A percentile compares a stretch with the other conserved stretches of the same genome.
Evolutionary conservation across 352 stramenopile genomes (phyloP).

Genomic region (Phytophthora cajani): DNA sequence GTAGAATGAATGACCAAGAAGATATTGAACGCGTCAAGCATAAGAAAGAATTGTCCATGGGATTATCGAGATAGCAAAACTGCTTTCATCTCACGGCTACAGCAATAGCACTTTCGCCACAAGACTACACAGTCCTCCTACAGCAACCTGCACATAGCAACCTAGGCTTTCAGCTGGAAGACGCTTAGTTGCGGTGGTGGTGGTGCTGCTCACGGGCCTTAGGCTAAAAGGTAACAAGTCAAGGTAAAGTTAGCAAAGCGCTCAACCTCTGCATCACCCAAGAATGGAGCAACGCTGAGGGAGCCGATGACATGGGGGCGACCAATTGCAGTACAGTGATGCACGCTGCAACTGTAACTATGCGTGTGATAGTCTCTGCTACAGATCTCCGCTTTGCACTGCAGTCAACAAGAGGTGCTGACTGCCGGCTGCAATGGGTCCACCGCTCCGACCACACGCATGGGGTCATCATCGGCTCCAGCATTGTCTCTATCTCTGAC

Average conservation of each 20-base stretch:
- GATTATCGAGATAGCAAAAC: conserved; percentile 45
- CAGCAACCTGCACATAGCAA: conserved; percentile 24
- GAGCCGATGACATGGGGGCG: conserved; percentile 51
- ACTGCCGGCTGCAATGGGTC: conserved; percentile 58
- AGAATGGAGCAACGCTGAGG: conserved; percentile 37
- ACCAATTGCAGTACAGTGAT: conserved; percentile 12
- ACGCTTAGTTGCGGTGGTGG: conserved; percentile 82
- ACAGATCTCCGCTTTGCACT: conserved; percentile 17
- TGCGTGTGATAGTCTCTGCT: conserved; percentile 12
- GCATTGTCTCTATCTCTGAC: conserved; percentile 58
- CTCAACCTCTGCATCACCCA: conserved; percentile 52
- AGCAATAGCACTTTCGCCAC: conserved; percentile 11
- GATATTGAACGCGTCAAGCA: conserved; percentile 4
- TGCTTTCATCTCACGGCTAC: conserved; percentile 3
- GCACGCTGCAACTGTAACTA: background rate
- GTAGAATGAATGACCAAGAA: conserved; percentile 2
- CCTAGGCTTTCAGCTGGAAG: conserved; percentile 22
- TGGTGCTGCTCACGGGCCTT: conserved; percentile 78
- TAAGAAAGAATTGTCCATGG: conserved; percentile 43
- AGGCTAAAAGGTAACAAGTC: conserved; percentile 40
- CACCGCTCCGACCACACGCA: conserved; percentile 52
- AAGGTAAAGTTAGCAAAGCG: conserved; percentile 20
- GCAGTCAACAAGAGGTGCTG: background rate
- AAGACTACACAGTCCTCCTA: conserved; percentile 22
- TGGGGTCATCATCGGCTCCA: conserved; percentile 73